These are phyloP conservation scores for Omphalotus guepiniiformis DNA, from an alignment of 768 basidiomycete species.

Conservation along the genomic window DNA sequence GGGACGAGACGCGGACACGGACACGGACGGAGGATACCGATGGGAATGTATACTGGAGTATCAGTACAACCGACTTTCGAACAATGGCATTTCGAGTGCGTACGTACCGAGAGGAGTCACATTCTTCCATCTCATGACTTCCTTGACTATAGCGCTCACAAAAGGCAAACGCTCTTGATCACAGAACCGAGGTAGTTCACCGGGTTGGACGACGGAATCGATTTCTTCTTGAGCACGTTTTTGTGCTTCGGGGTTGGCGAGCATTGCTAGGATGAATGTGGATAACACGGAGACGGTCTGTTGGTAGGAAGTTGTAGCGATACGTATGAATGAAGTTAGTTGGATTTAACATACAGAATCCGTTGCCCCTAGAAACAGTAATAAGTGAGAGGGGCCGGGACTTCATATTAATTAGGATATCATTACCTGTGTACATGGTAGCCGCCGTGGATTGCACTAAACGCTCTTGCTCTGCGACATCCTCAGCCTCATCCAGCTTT, in stretches of 20 bases:
- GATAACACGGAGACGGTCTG: slow-evolving; percentile 11
- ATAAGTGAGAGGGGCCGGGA: background rate
- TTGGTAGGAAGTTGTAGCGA: background rate
- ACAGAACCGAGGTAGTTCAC: slow-evolving; percentile 13
- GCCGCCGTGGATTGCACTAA: slow-evolving; percentile 20
- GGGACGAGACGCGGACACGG: no score
- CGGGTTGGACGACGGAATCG: slow-evolving; percentile 8
- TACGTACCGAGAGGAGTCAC: slow-evolving; percentile 9
- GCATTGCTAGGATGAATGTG: slow-evolving; percentile 13
- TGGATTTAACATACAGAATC: slow-evolving; percentile 8
- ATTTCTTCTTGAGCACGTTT: slow-evolving; percentile 11
- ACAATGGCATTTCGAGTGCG: no score
- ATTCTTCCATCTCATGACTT: slow-evolving; percentile 10
- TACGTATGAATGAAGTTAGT: background rate
- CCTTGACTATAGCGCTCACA: slow-evolving; percentile 15
- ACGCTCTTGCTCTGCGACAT: slow-evolving; percentile 16
- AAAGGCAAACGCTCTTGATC: slow-evolving; percentile 17
- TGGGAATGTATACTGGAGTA: no score
- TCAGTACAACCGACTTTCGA: no score
- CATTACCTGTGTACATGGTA: slow-evolving; percentile 22
- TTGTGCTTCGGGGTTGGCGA: slow-evolving; percentile 10
- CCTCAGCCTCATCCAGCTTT: slow-evolving; percentile 12
- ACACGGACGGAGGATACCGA: no score
- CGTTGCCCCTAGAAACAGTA: slow-evolving; percentile 3
- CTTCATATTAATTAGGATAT: background rate